phyloP scores from a whole-genome alignment of 2,329 filamentous ascomycete species.

The Aspergillus sp. region DNA sequence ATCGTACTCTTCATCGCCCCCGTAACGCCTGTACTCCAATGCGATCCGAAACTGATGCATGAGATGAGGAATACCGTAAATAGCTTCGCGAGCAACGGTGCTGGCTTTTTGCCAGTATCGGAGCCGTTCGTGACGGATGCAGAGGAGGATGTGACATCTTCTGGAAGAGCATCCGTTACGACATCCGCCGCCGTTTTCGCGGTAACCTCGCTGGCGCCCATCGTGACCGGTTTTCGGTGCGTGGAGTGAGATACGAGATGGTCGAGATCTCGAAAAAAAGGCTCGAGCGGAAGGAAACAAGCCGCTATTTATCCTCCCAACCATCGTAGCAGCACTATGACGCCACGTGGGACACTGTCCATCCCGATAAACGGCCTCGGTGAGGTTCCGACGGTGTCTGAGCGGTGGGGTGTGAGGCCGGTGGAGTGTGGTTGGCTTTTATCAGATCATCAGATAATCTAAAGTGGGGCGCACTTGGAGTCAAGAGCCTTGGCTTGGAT shows the following conservation, averaged over 20 bases:
- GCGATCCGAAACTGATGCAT: slow-evolving; percentile 62
- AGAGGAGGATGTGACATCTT: not conserved
- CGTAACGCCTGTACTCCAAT: slow-evolving; percentile 65
- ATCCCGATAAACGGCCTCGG: not conserved
- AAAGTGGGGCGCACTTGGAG: not conserved
- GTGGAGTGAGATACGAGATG: not conserved
- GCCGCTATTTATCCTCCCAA: not conserved
- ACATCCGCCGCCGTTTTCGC: not conserved
- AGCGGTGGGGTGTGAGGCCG: not conserved
- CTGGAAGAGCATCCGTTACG: not conserved
- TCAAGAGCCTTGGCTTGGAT: not conserved
- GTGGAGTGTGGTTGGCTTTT: not conserved
- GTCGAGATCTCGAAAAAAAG: no score
- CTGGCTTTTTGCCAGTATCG: slow-evolving; percentile 26
- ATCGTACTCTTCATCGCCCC: slow-evolving; percentile 65
- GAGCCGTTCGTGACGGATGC: not conserved
- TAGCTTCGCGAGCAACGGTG: slow-evolving; percentile 41
- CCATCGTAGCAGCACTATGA: not conserved
- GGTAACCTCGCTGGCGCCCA: not conserved
- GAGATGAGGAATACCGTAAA: slow-evolving; percentile 50
- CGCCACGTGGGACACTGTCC: not conserved
- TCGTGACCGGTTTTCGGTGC: not conserved
- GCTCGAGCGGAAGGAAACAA: not conserved
- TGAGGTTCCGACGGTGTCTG: not conserved
- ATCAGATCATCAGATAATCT: not conserved